Evolutionary conservation across 2,329 filamentous ascomycete species (phyloP), one percentile per base, ranked within the genome.

Genomic region (Penicillium occitanis): DNA sequence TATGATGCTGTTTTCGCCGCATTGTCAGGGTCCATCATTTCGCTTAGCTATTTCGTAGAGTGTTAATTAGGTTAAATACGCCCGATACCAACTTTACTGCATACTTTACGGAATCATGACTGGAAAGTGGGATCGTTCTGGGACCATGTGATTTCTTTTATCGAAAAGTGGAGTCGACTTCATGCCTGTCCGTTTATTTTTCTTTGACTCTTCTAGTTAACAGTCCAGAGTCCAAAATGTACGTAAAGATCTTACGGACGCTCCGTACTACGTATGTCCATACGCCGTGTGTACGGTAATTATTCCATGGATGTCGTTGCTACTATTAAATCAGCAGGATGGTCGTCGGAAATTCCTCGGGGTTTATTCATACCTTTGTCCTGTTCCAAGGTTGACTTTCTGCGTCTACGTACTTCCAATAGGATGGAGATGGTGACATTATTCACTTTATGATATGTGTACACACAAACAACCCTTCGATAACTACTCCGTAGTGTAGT

Each of bases 91-190:
- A 25, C 3, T 22, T 48, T 48, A 50, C 46, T 50, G 46, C 46
- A 50, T 57, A 57, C 51, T 35, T 22, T 57, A 14, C 33, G 33
- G 30, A 37, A n/a, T 10, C n/a, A 37, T 37, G 30, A 35, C 51
- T 37, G 33, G 11, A 57, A 57, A 57, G 53, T 37, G 53, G 53
- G 33, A 57, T 57, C 33, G 53, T 1, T 40, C n/a, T 11, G n/a
- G 48, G 33, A 57, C 53, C 53, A 57, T 57, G 53, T 57, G 53
- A 57, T 57, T 57, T 57, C 25, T 40, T 57, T 57, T 25, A 53
- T 22, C 11, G 53, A 57, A 57, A 53, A 57, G 53, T 57, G 53
- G 53, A 57, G 53, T 57, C 51, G 30, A 55, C n/a, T 57, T 37
- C 30, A 57, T 57, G 51, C 51, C 51, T 35, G 51, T 55, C 51